Evolutionary conservation across 306 rosid species (phyloP).

Genomic region (Gastrolobium villosum): DNA sequence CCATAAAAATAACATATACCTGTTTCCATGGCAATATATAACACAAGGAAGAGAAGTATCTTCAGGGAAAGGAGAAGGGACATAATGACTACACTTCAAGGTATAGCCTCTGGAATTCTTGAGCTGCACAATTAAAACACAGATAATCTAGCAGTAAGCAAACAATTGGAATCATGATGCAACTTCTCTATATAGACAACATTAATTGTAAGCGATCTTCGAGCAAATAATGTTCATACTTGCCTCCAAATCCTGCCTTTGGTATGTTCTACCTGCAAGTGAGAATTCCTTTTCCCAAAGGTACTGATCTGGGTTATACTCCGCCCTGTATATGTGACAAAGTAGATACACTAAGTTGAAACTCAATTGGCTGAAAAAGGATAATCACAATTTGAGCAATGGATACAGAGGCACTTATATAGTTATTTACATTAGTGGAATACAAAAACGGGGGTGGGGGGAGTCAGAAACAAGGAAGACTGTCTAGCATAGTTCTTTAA

Average conservation of each 20-base stretch:
- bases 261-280: constrained; percentile 88
- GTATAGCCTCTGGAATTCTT: constrained; percentile 81
- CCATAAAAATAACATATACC: constrained; percentile 55
- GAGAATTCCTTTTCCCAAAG: constrained; percentile 96
- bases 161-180: constrained; percentile 39
- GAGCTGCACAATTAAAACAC: constrained; percentile 70
- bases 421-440: constrained; percentile 32
- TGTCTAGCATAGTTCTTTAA: constrained; percentile 28
- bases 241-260: constrained; percentile 99
- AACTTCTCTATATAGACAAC: constrained; percentile 40
- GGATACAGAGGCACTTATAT: constrained; percentile 21
- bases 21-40: constrained; percentile 97
- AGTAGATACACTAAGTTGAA: constrained; percentile 41
- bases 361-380: constrained; percentile 39
- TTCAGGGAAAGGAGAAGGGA: constrained; percentile 86
- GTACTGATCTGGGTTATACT: constrained; percentile 95
- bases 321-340: constrained; percentile 75
- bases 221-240: constrained; percentile 69
- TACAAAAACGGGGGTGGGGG: neutral
- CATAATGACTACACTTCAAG: constrained; percentile 91
- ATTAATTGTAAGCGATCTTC: constrained; percentile 42
- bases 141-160: constrained; percentile 48
- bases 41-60: constrained; percentile 96
- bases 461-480: constrained; percentile 14
- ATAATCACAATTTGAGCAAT: constrained; percentile 33